Base-by-base conservation (phyloP, 1,139 yeast genomes). In the Hyphopichia buzzinii region DNA sequence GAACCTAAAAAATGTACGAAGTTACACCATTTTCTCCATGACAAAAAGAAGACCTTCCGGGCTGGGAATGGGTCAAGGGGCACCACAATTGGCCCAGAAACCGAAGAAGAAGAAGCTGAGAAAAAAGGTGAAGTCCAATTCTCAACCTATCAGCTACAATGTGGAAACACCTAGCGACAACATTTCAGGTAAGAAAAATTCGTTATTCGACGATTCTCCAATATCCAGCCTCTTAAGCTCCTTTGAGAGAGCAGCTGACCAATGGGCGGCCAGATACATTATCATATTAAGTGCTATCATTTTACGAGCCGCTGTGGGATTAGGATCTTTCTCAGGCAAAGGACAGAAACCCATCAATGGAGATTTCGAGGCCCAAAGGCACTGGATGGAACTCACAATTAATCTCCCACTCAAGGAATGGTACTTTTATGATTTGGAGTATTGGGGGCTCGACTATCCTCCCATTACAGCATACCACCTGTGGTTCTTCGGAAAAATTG, bases 391-490 rank as follows among this genome's bases (percentile, higher is more conserved):
- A 57, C 68, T 92, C 39, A 90, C 98, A 0, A 79, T 72, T 30
- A 78, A 81, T 47, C 57, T 90, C 36, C 95, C 96, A 0, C 61
- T 87, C 2, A 60, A 67, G 1, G 53, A 84, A 43, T 94, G 98
- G 98, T 92, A 92, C 56, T 85, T 75, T 62, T 88, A 81, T 57
- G 97, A 92, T 55, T 68, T 88, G 33, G 80, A 81, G 48, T 89
- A 92, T 65, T 92, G 98, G 98, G 97, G 97, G 1, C 70, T 94
- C 32, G 98, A 94, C 59, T 94, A 92, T 57, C 99, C 99, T 1
- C 98, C 98, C 4, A 67, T 94, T 44, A 92, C 98, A 0, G 98
- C 97, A 0, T 90, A 76, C 57, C 97, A 92, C 55, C 88, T 95
- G 39, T 88, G 83, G 75, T 33, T 86, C 1, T 58, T 84, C 36